A percentile compares a stretch with the other conserved stretches of the same genome.
These are phyloP conservation scores for Agapanthus africanus DNA, from an alignment of 106 monocot species.

Conservation along the genomic window DNA sequence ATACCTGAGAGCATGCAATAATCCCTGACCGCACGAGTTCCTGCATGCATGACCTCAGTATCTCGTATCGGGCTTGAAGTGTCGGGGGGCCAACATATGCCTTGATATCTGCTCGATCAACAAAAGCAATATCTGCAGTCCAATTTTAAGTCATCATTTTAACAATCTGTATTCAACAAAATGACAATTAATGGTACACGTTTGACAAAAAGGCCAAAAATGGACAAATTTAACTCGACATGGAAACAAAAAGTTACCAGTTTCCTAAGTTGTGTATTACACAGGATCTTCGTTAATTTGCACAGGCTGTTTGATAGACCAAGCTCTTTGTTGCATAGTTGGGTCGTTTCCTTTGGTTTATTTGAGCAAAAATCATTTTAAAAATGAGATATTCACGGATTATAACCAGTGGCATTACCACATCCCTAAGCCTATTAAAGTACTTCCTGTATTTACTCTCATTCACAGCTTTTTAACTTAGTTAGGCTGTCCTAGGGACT, in stretches of 20 bases:
- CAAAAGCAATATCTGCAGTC: constrained; percentile 99
- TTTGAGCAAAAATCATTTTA: neutral
- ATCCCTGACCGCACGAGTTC: constrained; percentile 75
- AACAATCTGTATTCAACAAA: neutral
- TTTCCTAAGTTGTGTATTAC: neutral
- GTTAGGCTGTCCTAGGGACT: no score
- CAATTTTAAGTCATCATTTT: neutral
- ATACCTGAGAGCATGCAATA: constrained; percentile 45
- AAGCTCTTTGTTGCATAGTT: no score
- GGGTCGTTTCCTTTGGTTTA: no score
- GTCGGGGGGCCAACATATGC: constrained; percentile 95
- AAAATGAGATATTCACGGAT: neutral
- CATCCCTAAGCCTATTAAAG: no score
- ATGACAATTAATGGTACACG: neutral
- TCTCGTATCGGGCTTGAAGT: constrained; percentile 85
- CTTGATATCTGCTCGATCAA: constrained; percentile 97
- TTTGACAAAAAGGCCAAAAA: neutral
- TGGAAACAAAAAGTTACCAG: neutral
- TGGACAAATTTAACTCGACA: neutral
- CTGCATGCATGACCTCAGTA: constrained; percentile 78
- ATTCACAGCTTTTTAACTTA: no score
- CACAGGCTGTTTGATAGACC: no score
- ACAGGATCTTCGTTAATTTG: neutral
- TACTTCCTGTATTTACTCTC: no score
- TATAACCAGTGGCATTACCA: no score